phyloP scores from a whole-genome alignment of 2,329 filamentous ascomycete genomes.

The Pseudopithomyces maydicus region DNA sequence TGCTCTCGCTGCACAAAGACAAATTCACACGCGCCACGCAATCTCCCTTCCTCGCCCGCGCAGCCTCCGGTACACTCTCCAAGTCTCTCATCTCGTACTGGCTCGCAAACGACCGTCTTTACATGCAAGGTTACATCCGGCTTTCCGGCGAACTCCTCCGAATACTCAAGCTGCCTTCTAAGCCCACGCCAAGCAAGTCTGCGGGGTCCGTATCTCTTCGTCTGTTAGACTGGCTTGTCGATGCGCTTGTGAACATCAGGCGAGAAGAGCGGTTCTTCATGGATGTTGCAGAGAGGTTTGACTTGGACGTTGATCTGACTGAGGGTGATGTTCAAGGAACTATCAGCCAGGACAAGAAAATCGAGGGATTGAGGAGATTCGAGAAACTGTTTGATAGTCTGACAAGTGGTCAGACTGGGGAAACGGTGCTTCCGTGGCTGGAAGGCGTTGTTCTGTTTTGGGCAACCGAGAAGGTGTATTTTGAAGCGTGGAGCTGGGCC shows the following conservation, averaged over 20 bases:
- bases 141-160: conserved; percentile 29
- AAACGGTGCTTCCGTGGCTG: conserved; percentile 32
- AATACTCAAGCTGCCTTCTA: conserved; percentile 16
- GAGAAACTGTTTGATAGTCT: conserved; percentile 31
- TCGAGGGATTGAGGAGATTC: conserved; percentile 34
- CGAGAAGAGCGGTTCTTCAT: conserved; percentile 38
- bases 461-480: conserved; percentile 42
- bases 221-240: conserved; percentile 37
- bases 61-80: conserved; percentile 36
- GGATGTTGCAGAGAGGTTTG: conserved; percentile 35
- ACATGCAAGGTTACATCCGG: conserved; percentile 39
- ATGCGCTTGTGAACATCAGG: conserved; percentile 37
- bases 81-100: conserved; percentile 38
- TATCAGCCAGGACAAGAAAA: conserved; percentile 22
- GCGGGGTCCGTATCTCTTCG: conserved; percentile 24
- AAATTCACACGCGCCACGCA: conserved; percentile 38
- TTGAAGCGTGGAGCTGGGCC: conserved; percentile 42
- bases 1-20: conserved; percentile 30
- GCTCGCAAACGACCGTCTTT: conserved; percentile 42
- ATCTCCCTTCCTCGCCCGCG: conserved; percentile 34
- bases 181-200: conserved; percentile 18
- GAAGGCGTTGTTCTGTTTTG: conserved; percentile 40
- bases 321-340: neutral
- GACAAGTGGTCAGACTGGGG: conserved; percentile 8
- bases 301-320: conserved; percentile 23